A percentile compares a stretch with the other conserved stretches of the same genome.
phyloP scores from a whole-genome alignment of 2,329 filamentous ascomycete species.

The Diplodia intermedia region DNA sequence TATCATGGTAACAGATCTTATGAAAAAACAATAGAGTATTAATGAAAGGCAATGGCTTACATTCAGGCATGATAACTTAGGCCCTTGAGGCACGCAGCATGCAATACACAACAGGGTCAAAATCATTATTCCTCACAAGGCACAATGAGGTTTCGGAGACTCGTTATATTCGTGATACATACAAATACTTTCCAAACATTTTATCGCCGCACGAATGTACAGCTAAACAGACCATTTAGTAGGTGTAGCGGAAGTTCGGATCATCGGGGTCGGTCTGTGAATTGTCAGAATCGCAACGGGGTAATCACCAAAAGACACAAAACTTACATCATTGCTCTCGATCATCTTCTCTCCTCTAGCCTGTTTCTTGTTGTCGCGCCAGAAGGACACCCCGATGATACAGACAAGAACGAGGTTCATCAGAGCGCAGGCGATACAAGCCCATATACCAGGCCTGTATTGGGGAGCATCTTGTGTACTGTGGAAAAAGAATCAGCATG shows the following conservation, averaged over 20 bases:
- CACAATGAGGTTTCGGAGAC: background rate
- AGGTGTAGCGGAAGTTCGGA: conserved; percentile 31
- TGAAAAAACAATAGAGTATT: too few relatives aligned
- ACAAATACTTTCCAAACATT: background rate
- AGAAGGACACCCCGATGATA: conserved; percentile 44
- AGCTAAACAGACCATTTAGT: background rate
- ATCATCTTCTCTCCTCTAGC: conserved; percentile 52
- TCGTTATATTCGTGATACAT: conserved; percentile 19
- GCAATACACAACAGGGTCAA: background rate
- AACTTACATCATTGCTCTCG: conserved; percentile 47
- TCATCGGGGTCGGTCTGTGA: conserved; percentile 18
- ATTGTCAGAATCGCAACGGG: background rate
- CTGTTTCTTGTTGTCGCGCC: conserved; percentile 46
- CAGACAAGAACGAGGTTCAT: conserved; percentile 47
- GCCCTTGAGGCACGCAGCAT: background rate
- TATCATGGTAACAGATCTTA: too few relatives aligned
- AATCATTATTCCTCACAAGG: background rate
- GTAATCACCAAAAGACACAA: background rate
- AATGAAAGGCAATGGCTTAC: background rate
- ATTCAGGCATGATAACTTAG: background rate
- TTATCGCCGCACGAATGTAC: background rate
- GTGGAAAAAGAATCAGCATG: background rate
- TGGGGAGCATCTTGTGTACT: conserved; percentile 47
- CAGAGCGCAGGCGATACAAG: conserved; percentile 48
- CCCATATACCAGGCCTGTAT: conserved; percentile 48